A percentile compares a stretch with the other conserved stretches of the same genome.
Evolutionary conservation across 768 basidiomycete genomes (phyloP).

Genomic region (Pleurotus pulmonarius): DNA sequence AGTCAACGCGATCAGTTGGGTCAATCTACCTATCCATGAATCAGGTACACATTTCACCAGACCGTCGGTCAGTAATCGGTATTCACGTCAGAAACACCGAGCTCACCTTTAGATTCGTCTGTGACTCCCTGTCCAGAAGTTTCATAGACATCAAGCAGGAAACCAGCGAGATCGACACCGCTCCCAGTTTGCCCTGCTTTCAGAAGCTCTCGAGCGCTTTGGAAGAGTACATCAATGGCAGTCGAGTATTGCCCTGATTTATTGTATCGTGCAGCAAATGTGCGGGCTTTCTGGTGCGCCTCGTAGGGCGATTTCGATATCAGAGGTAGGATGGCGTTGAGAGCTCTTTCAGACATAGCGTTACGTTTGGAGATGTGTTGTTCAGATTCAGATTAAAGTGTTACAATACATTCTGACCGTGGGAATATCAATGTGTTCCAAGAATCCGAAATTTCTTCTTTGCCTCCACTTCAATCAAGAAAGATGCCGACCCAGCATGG

Average conservation of each 20-base stretch:
- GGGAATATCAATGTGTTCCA: no score
- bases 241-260: conserved; percentile 80
- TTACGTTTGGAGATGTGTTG: no score
- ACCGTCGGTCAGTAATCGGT: no score
- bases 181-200: conserved; percentile 88
- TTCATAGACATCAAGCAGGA: conserved; percentile 83
- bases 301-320: conserved; percentile 80
- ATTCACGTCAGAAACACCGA: no score
- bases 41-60: no score
- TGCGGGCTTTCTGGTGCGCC: conserved; percentile 95
- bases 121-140: conserved; percentile 63
- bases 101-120: conserved; percentile 80
- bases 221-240: conserved; percentile 92
- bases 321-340: conserved; percentile 72
- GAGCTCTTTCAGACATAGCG: conserved; percentile 36
- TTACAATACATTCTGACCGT: no score
- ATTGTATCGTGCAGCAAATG: conserved; percentile 84
- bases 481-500: no score
- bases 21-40: conserved; percentile 63
- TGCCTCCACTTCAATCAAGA: no score
- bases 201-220: conserved; percentile 81
- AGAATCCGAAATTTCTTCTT: no score
- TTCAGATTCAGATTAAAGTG: no score
- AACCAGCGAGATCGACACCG: conserved; percentile 79
- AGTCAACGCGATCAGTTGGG: conserved; percentile 86